These are phyloP conservation scores for Plectosphaerella cucumerina DNA, from an alignment of 2,329 filamentous ascomycete species.

Conservation along the genomic window DNA sequence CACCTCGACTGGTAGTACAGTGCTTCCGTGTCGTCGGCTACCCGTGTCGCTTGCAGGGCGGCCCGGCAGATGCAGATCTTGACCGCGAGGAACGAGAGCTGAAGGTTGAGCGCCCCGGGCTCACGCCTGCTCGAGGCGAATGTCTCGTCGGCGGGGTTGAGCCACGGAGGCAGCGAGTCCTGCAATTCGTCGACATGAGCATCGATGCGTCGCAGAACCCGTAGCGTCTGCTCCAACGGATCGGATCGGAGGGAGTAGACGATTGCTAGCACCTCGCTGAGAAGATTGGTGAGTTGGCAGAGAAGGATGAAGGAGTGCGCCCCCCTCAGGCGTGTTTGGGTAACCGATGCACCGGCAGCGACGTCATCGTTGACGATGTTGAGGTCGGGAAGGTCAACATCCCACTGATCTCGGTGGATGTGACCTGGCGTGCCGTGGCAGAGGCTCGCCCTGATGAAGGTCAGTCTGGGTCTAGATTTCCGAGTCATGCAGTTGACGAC, in stretches of 20 bases:
- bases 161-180: neutral
- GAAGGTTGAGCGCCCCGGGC: slow-evolving; percentile 3
- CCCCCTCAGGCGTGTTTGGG: neutral
- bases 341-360: neutral
- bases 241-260: neutral
- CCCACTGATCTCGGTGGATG: neutral
- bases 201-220: neutral
- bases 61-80: slow-evolving; percentile 1
- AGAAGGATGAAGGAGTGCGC: slow-evolving; percentile 4
- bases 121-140: neutral
- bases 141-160: neutral
- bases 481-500: neutral
- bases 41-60: neutral
- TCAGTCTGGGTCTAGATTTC: neutral
- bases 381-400: neutral
- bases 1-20: neutral
- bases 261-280: neutral
- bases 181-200: neutral
- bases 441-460: neutral
- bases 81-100: slow-evolving; percentile 3
- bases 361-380: neutral
- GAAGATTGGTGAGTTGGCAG: slow-evolving; percentile 1
- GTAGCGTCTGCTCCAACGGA: no score
- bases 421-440: slow-evolving; percentile 1
- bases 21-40: neutral